phyloP scores from a whole-genome alignment of 2,329 filamentous ascomycete species.

The Trichoderma brevicompactum region DNA sequence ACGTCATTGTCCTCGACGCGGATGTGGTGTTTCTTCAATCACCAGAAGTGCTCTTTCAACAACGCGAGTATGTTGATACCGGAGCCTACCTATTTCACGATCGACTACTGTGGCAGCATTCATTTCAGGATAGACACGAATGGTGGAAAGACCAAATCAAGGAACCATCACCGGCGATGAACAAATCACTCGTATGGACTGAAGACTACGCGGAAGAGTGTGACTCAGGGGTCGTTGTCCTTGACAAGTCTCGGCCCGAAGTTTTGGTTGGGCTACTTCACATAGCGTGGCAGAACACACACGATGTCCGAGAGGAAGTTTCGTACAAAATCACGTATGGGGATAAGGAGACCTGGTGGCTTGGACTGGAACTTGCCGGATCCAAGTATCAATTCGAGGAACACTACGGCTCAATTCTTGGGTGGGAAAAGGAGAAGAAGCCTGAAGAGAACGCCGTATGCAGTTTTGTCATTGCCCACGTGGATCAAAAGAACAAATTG shows the following conservation, averaged over 20 bases:
- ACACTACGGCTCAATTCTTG: conserved; percentile 49
- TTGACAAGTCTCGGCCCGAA: conserved; percentile 46
- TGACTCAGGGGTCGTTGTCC: conserved; percentile 48
- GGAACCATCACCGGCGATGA: conserved; percentile 41
- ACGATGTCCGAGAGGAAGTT: conserved; percentile 44
- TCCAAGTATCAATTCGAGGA: conserved; percentile 46
- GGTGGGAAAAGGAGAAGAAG: conserved; percentile 37
- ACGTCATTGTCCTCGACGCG: conserved; percentile 47
- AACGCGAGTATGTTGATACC: conserved; percentile 39
- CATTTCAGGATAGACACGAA: conserved; percentile 41
- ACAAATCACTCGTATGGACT: conserved; percentile 45
- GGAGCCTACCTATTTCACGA: conserved; percentile 49
- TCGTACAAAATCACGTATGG: conserved; percentile 50
- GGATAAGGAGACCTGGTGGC: conserved; percentile 54
- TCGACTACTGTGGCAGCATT: conserved; percentile 45
- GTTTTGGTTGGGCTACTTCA: conserved; percentile 49
- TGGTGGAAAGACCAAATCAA: conserved; percentile 47
- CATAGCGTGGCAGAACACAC: conserved; percentile 51
- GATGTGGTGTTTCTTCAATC: conserved; percentile 47
- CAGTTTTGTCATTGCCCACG: conserved; percentile 49
- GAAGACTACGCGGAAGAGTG: conserved; percentile 48
- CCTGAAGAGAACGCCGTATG: conserved; percentile 39
- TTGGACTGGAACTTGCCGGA: conserved; percentile 48
- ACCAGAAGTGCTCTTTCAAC: conserved; percentile 41
- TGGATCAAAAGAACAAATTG: conserved; percentile 44